Conservation (phyloP, 2,329 filamentous ascomycete genomes). For the Fusarium sororula region DNA sequence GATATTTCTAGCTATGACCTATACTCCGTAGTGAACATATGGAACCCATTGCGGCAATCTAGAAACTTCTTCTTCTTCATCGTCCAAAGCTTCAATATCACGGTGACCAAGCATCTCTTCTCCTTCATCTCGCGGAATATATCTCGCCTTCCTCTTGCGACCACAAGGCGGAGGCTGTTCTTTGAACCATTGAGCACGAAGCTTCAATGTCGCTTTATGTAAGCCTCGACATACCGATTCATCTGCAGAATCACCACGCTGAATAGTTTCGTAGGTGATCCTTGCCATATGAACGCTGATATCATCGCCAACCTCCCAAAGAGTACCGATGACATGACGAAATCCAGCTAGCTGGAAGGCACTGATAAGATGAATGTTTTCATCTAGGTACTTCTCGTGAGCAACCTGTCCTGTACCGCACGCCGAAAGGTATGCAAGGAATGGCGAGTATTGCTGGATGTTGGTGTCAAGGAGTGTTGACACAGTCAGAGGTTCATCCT, state of each 20-base stretch:
- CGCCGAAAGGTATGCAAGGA: not conserved
- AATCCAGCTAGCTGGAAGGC: not conserved
- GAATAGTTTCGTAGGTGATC: not conserved
- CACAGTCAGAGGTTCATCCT: not conserved
- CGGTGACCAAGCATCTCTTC: not conserved
- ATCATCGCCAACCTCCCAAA: not conserved
- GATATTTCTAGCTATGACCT: not conserved
- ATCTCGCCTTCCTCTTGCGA: not conserved
- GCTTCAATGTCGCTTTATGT: not conserved
- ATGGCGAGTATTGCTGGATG: not conserved
- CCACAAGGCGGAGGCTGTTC: not conserved
- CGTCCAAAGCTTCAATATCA: not conserved
- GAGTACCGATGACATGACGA: not conserved
- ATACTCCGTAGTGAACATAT: not conserved
- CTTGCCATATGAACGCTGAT: not conserved
- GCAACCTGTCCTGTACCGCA: not conserved
- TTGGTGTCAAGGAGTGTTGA: not conserved
- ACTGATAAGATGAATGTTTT: not conserved
- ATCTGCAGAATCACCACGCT: not conserved
- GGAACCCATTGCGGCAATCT: not conserved
- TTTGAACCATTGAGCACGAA: not conserved
- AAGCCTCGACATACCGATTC: not conserved
- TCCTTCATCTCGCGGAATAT: accelerated
- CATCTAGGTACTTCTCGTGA: not conserved
- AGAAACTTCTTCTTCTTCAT: not conserved